phyloP scores from a whole-genome alignment of 2,329 filamentous ascomycete genomes.

The Mariannaea elegans region DNA sequence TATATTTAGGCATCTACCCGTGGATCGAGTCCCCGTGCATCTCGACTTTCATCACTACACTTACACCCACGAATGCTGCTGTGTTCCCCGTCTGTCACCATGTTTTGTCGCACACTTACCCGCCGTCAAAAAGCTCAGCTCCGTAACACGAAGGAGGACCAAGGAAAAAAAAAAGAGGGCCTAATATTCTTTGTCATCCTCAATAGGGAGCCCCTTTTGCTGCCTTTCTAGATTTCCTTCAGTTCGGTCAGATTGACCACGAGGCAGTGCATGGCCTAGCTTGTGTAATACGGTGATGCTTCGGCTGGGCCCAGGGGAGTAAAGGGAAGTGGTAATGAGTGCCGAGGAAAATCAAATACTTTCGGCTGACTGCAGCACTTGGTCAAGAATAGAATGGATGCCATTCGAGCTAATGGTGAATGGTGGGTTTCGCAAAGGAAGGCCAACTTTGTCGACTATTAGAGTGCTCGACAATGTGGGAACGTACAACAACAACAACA shows the following conservation, averaged over 20 bases:
- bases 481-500: neutral
- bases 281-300: too few species aligned
- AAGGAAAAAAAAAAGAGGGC: too few species aligned
- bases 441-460: too few species aligned
- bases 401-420: too few species aligned
- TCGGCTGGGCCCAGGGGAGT: too few species aligned
- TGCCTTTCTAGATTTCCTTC: neutral
- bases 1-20: neutral
- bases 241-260: neutral
- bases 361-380: neutral
- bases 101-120: neutral
- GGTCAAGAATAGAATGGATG: neutral
- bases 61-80: neutral
- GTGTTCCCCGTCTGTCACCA: neutral
- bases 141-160: neutral
- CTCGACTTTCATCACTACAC: neutral
- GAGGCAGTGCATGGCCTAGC: neutral
- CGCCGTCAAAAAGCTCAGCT: conserved; percentile 11
- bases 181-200: too few species aligned
- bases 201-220: neutral
- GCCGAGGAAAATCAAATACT: neutral
- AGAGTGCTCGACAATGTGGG: too few species aligned
- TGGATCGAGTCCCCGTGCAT: conserved; percentile 4
- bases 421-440: too few species aligned
- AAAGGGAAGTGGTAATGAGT: too few species aligned